Conservation (phyloP, 1,139 yeast genomes). For the Barnettozyma hawaiiensis region DNA sequence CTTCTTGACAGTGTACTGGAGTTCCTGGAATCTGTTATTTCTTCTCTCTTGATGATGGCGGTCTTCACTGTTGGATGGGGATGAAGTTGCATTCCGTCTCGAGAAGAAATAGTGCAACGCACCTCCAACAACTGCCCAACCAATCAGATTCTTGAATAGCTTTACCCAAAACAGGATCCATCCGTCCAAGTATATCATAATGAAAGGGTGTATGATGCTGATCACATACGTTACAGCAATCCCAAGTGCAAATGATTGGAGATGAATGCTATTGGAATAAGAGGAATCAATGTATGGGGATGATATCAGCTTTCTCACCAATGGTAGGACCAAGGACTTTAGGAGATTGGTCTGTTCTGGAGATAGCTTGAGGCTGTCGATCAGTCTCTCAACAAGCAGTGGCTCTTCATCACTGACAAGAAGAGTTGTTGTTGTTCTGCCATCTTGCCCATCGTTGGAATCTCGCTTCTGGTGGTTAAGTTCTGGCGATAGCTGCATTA, state of each 20-base stretch:
- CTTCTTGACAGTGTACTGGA: constrained; percentile 19
- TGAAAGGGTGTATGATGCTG: constrained; percentile 21
- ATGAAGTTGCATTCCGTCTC: background rate
- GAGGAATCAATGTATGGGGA: constrained; percentile 20
- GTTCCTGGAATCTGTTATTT: constrained; percentile 8
- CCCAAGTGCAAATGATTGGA: constrained; percentile 23
- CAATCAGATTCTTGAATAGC: constrained; percentile 17
- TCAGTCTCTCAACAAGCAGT: constrained; percentile 14
- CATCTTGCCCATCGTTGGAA: background rate
- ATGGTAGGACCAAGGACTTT: constrained; percentile 2
- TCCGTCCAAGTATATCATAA: constrained; percentile 19
- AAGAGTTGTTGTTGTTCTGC: background rate
- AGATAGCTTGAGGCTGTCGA: constrained; percentile 13
- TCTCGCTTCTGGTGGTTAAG: background rate
- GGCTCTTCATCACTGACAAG: background rate
- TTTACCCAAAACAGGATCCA: constrained; percentile 20
- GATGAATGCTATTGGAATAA: constrained; percentile 19
- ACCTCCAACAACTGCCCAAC: constrained; percentile 18
- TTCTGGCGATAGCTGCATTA: background rate
- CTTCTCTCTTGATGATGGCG: constrained; percentile 4
- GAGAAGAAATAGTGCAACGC: constrained; percentile 17
- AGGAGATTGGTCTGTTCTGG: background rate
- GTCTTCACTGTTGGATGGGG: background rate
- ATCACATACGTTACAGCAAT: constrained; percentile 13
- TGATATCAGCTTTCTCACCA: constrained; percentile 8